Evolutionary conservation across 2,329 filamentous ascomycete species (phyloP), one percentile per base, ranked within the genome.

Genomic region (Aureobasidium musti): DNA sequence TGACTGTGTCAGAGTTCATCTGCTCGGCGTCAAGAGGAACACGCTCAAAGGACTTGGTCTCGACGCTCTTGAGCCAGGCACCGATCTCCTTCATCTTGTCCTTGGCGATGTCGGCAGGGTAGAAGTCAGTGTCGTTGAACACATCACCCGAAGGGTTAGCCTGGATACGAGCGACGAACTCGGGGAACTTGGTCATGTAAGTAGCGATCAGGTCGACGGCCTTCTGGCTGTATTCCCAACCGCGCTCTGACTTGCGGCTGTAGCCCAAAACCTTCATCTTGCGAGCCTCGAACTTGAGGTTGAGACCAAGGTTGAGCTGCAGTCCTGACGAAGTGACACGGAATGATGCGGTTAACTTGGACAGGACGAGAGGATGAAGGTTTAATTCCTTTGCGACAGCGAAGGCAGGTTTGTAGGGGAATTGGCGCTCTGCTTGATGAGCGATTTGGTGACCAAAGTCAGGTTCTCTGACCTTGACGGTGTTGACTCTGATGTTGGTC

Each of bases 11-110:
- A 0, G 92, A 97, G 77, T 99, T 95, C 5, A 99, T 87, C 77
- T 99, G 96, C 76, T 97, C 91, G 1, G 95, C 95, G 73, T 99
- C 95, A 17, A 99, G 85, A 26, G 95, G 94, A n/a, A 99, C 95
- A 70, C 89, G 89, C 78, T 98, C 94, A 71, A 99, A 96, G 71
- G 89, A 91, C 83, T 92, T 96, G 0, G 91, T 91, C 77, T 97
- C 91, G 54, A 96, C 86, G 49, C 88, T 88, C 81, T 98, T 99
- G 60, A 99, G 83, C 94, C 94, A 99, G 39, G 89, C 87, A 30
- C 88, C 90, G 69, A 99, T 97, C 76, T 98, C 95, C 80, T 97
- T 97, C 75, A 99, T 89, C 75, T 91, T 91, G 56, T 85, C 79
- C 60, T 88, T 88, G 3, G 93, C 94, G 54, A 87, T 82, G 8